Evolutionary conservation across 176 grass and related monocot genomes (phyloP), one percentile per base, ranked within the genome.

Genomic region (Elymus sibiricus): DNA sequence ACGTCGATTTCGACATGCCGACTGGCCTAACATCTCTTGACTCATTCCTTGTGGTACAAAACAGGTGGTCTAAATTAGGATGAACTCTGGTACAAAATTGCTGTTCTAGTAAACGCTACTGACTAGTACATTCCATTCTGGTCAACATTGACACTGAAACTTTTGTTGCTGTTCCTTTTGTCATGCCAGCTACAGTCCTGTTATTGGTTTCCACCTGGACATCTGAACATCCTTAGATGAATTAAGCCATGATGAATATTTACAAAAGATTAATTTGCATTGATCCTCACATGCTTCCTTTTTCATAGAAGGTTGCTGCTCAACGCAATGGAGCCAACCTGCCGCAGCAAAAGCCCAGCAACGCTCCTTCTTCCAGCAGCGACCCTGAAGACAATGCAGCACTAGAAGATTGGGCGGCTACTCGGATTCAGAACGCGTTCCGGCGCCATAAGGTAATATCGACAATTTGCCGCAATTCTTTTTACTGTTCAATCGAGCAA

Each of bases 391-490:
- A 90, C 49, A 81, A 78, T 74, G 85, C 86, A 9, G 86, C 88
- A 29, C 82, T 90, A 10, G 92, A 97, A 73, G 92, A 97, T 24
- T 92, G 89, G 83, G 94, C 94, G 31, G 92, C 94, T 68, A 90
- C 84, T 72, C 79, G 86, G 42, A 97, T 97, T 67, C 94, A 97
- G 80, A 92, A 91, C 9, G 87, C 90, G 7, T 97, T 90, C 80
- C 64, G 94, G 76, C 79, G 90, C 78, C 94, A 88, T 89, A 94
- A 84, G 94, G 94, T 97, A 75, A 82, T 14, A 42, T 22, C 24
- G 38, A 42, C 34, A 14, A 25, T 47, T 25, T 32, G 7, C 83
- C 28, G 51, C 22, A 70, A 29, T n/a, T 11, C 15, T 4, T 28
- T 22, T 59, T 27, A 47, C 9, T 37, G 2, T 34, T 60, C 13